Evolutionary conservation across 2,329 filamentous ascomycete genomes (phyloP), one percentile per base, ranked within the genome.

Genomic region (Diaporthe sp.): DNA sequence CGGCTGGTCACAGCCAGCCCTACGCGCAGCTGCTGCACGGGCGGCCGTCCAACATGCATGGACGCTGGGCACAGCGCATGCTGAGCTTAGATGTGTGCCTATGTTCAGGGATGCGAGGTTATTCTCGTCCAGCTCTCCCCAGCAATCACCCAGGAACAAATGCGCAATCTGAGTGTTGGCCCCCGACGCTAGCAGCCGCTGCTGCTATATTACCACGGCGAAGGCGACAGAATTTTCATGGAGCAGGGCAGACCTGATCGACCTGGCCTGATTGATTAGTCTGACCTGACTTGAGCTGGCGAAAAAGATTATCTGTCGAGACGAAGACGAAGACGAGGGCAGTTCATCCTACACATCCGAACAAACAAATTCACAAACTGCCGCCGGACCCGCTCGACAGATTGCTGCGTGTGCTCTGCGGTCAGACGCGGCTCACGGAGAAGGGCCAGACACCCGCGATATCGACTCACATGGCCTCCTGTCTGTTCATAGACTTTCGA

Each of bases 1-100:
- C 35, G 45, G 57, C 57, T 64, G 70, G 70, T 55, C 70, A 45
- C 57, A 42, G 57, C 70, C 70, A 72, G 70, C 70, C 70, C 70
- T 72, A 64, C 57, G 57, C 57, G 30, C 35, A 54, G 35, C 10
- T 38, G 15, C 30, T 38, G 61, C 61, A 67, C 42, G 61, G 61
- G 64, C 47, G 5, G 45, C 42, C 45, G 30, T 54, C 64, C 47
- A 52, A 52, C 64, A 67, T 38, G 45, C 64, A 67, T 67, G 64
- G 38, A 28, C 45, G 64, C 64, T 50, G 45, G 55, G 35, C 55
- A 58, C 33, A 35, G 33, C 52, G 19, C 50, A 28, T 64, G 40
- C 61, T 52, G 64, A 52, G 45, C 64, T 52, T 52, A 67, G 64
- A 38, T 25, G 45, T 33, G 30, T 50, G 64, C 64, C 47, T 54